A percentile compares a stretch with the other conserved stretches of the same genome.
Conservation (phyloP, 306 rosid species). For the Canavalia ensiformis region DNA sequence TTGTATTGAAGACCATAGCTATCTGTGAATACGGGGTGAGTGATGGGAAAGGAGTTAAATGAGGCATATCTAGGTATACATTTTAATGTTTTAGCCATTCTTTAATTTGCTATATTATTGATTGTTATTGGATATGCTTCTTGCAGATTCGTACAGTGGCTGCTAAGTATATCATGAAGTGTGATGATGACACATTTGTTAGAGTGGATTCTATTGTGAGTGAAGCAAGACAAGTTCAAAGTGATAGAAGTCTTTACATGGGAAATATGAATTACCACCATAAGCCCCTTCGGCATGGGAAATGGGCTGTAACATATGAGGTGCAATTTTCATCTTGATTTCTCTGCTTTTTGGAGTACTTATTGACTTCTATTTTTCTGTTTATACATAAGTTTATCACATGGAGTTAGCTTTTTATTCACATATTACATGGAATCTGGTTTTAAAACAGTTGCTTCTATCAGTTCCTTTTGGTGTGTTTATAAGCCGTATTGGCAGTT, state of each 20-base stretch:
- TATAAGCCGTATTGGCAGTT: background rate
- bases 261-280: constrained; percentile 94
- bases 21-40: constrained; percentile 97
- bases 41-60: constrained; percentile 36
- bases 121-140: constrained; percentile 19
- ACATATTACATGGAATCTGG: background rate
- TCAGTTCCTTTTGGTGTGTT: background rate
- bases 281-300: constrained; percentile 88
- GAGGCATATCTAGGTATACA: constrained; percentile 27
- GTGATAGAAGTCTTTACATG: constrained; percentile 73
- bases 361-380: constrained; percentile 3
- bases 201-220: constrained; percentile 79
- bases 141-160: constrained; percentile 69
- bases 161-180: constrained; percentile 90
- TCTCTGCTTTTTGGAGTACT: constrained; percentile 17
- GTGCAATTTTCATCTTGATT: constrained; percentile 50
- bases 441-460: background rate
- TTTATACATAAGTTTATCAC: background rate
- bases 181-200: constrained; percentile 97
- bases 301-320: constrained; percentile 99
- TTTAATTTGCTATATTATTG: constrained; percentile 25
- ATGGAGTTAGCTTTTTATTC: background rate
- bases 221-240: constrained; percentile 64
- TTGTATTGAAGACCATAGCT: constrained; percentile 94
- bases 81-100: background rate